phyloP scores from a whole-genome alignment of 164 flowering plant species.

The Nymphaea thermarum region DNA sequence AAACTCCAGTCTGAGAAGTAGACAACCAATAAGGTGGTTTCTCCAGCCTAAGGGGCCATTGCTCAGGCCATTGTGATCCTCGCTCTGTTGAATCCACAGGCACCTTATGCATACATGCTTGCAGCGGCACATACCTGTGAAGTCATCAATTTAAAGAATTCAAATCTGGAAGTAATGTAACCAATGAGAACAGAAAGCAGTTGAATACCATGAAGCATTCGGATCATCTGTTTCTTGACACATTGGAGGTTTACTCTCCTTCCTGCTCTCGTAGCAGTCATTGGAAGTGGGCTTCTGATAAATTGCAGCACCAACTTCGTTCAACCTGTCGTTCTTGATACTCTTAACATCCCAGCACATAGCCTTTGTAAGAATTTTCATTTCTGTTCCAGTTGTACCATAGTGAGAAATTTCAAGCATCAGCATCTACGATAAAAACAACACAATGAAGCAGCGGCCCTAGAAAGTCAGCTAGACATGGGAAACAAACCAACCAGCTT shows the following conservation, averaged over 20 bases:
- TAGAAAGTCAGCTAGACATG: too few relatives aligned
- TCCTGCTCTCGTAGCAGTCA: conserved; percentile 49
- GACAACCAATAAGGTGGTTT: conserved; percentile 68
- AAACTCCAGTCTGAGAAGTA: conserved; percentile 76
- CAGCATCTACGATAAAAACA: too few relatives aligned
- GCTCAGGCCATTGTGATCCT: conserved; percentile 84
- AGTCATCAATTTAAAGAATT: not conserved
- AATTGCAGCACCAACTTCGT: conserved; percentile 55
- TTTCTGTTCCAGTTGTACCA: conserved; percentile 27
- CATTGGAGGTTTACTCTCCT: conserved; percentile 48
- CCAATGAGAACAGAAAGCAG: not conserved
- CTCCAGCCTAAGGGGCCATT: conserved; percentile 73
- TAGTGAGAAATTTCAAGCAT: too few relatives aligned
- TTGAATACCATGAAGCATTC: conserved; percentile 62
- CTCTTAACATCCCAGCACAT: conserved; percentile 67
- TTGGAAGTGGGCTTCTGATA: conserved; percentile 54
- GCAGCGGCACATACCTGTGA: conserved; percentile 76
- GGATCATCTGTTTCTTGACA: conserved; percentile 65
- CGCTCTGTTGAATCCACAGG: conserved; percentile 45
- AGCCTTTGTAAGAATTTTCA: conserved; percentile 46
- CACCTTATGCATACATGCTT: conserved; percentile 77
- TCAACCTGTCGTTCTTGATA: conserved; percentile 34
- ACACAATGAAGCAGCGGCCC: too few relatives aligned
- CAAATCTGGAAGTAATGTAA: not conserved
- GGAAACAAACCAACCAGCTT: too few relatives aligned